These are phyloP conservation scores for Colletotrichum cordylinicola DNA, from an alignment of 2,329 filamentous ascomycete genomes.

Conservation along the genomic window DNA sequence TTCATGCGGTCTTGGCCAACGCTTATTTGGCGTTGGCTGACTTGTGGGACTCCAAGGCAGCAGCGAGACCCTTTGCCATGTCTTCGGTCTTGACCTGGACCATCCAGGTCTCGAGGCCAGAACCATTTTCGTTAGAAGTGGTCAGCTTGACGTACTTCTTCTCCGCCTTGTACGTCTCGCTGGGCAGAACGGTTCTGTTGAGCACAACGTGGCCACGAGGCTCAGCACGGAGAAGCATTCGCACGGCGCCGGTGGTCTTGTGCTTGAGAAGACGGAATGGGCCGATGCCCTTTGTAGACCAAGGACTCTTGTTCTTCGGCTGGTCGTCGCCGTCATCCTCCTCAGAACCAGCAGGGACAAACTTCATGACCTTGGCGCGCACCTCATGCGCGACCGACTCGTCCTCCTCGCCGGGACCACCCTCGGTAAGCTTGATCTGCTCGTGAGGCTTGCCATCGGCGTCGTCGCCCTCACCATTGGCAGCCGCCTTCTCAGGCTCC, in stretches of 20 bases:
- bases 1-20: not conserved
- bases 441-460: constrained; percentile 67
- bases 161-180: constrained; percentile 66
- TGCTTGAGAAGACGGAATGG: constrained; percentile 76
- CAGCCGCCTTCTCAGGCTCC: constrained; percentile 49
- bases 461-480: constrained; percentile 35
- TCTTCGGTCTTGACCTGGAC: constrained; percentile 72
- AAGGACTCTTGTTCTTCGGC: constrained; percentile 60
- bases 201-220: constrained; percentile 76
- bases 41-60: constrained; percentile 44
- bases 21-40: constrained; percentile 57
- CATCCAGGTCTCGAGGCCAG: constrained; percentile 72
- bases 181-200: constrained; percentile 70
- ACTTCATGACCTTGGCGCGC: constrained; percentile 72
- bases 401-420: constrained; percentile 73
- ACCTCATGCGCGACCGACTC: constrained; percentile 75
- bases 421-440: constrained; percentile 73
- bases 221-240: constrained; percentile 76
- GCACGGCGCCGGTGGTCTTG: constrained; percentile 69
- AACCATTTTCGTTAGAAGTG: constrained; percentile 62
- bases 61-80: constrained; percentile 42
- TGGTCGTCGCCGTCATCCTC: constrained; percentile 47
- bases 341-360: constrained; percentile 51
- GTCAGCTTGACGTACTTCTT: constrained; percentile 66
- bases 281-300: constrained; percentile 75